Conservation (phyloP, 2,329 filamentous ascomycete species). For the Sporothrix brunneoviolacea region DNA sequence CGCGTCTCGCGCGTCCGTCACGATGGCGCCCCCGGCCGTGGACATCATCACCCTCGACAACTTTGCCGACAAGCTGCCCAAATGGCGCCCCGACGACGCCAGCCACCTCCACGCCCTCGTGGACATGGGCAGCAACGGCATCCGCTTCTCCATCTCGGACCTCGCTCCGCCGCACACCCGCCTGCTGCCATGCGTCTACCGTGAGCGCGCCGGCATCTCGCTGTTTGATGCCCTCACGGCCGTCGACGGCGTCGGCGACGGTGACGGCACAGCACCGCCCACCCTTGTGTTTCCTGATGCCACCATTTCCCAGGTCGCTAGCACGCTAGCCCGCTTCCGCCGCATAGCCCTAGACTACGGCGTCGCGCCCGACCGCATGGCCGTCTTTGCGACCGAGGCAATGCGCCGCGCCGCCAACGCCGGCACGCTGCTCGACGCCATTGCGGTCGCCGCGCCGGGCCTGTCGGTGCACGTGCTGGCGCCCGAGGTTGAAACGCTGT, state of each 20-base stretch:
- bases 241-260: slow-evolving; percentile 20
- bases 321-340: slow-evolving; percentile 63
- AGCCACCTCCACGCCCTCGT: slow-evolving; percentile 51
- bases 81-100: slow-evolving; percentile 39
- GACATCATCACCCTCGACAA: slow-evolving; percentile 47
- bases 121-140: slow-evolving; percentile 74
- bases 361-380: slow-evolving; percentile 59
- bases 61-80: slow-evolving; percentile 40
- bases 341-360: slow-evolving; percentile 59
- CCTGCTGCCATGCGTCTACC: slow-evolving; percentile 69
- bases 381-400: slow-evolving; percentile 81
- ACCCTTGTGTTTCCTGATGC: slow-evolving; percentile 38
- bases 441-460: slow-evolving; percentile 53
- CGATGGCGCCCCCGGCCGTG: slow-evolving; percentile 25
- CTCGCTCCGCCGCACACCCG: slow-evolving; percentile 65
- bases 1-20: neutral
- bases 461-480: slow-evolving; percentile 66
- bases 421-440: slow-evolving; percentile 57
- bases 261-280: neutral
- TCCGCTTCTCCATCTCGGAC: slow-evolving; percentile 84
- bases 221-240: slow-evolving; percentile 70
- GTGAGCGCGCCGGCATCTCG: slow-evolving; percentile 72
- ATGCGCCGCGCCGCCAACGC: slow-evolving; percentile 76
- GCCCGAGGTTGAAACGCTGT: slow-evolving; percentile 73
- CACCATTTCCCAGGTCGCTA: slow-evolving; percentile 60